A percentile compares a stretch with the other conserved stretches of the same genome.
These are phyloP conservation scores for Lichina pygmaea DNA, from an alignment of 495 filamentous ascomycete species.

Conservation along the genomic window DNA sequence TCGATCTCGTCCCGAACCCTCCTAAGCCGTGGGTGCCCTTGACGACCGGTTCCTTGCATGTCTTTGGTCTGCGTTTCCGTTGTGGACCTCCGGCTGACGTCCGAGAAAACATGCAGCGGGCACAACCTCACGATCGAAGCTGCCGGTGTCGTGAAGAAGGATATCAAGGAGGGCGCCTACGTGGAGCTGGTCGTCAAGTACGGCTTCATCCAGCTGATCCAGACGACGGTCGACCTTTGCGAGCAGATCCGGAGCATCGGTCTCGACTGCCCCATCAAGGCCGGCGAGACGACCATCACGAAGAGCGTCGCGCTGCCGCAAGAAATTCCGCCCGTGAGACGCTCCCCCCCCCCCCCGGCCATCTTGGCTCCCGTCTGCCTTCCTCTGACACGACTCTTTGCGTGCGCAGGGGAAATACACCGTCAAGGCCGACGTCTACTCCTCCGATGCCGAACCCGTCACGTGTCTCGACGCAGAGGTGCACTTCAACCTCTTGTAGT, in stretches of 20 bases:
- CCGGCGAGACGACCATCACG: constrained; percentile 39
- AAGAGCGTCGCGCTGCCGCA: constrained; percentile 70
- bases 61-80: neutral
- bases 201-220: constrained; percentile 71
- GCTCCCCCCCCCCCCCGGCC: neutral
- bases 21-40: constrained; percentile 44
- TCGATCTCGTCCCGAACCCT: constrained; percentile 67
- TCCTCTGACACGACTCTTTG: too few species aligned
- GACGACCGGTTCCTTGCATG: neutral
- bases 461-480: constrained; percentile 58
- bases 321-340: constrained; percentile 66
- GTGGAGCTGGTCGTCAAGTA: constrained; percentile 75
- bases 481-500: constrained; percentile 14
- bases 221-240: constrained; percentile 54
- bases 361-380: too few species aligned
- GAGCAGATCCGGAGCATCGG: constrained; percentile 72
- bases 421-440: constrained; percentile 65
- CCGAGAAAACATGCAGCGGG: constrained; percentile 27
- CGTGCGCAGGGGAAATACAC: constrained; percentile 53
- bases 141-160: constrained; percentile 36
- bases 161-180: constrained; percentile 48
- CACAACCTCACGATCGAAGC: constrained; percentile 53
- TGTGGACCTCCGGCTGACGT: constrained; percentile 2
- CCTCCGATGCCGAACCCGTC: constrained; percentile 34
- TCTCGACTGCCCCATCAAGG: constrained; percentile 61